Base-by-base conservation (phyloP, 1,284 basidiomycete genomes). In the Ceratobasidium sp. region DNA sequence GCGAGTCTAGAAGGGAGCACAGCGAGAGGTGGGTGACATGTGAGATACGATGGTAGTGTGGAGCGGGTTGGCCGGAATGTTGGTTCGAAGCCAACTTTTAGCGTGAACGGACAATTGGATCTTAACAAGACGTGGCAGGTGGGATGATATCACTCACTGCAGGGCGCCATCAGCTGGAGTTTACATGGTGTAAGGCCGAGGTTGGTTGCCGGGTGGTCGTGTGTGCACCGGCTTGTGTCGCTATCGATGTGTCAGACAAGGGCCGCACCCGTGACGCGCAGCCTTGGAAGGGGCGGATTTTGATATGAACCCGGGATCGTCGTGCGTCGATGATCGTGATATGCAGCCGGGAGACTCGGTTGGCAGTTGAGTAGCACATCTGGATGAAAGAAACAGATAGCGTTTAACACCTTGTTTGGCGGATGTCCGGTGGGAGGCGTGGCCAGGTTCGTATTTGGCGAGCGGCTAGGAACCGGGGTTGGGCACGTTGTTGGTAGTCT, bases 351-450 rank as follows among this genome's bases (percentile, higher is more conserved):
- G n/a, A n/a, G n/a, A n/a, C n/a, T n/a, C n/a, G n/a, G 6, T 33
- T 33, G 54, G 54, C 28, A 28, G 54, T 30, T 25, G 33, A 25
- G 54, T 16, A 33, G 25, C 16, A 18, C 28, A 33, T n/a, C 44
- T 16, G 44, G 21, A 25, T 33, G 4, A 2, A n/a, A 3, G 18
- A 51, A 51, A 51, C 48, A 11, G 23, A 33, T 56, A 33, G 25
- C 54, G 54, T 33, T 56, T 36, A 28, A 56, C 11, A 36, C 54
- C 54, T 56, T 56, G 54, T 56, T 36, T 33, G 54, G 25, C 54
- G 54, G 54, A 36, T 33, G 54, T 30, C 18, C 9, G 48, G 1
- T 6, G 25, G 2, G 54, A 16, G 28, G 33, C 33, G 6, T 21
- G 14, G 16, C 14, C 21, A 25, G 54, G 9, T 33, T 56, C 54